Conservation (phyloP, 345 rosid genomes). For the Pistacia atlantica region DNA sequence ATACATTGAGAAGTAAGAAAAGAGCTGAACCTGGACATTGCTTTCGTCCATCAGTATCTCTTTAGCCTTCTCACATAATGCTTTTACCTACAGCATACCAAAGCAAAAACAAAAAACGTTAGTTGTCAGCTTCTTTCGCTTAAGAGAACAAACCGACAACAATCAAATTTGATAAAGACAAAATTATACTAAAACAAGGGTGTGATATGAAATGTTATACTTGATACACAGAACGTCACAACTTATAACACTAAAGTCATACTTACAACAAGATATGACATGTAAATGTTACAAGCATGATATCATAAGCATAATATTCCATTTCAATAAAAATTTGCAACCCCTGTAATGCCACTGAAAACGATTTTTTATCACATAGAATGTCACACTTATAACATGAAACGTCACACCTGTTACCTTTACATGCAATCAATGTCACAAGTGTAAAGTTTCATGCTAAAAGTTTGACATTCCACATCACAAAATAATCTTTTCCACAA, state of each 20-base stretch:
- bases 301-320: neutral
- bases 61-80: slow-evolving; percentile 94
- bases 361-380: neutral
- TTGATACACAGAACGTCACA: neutral
- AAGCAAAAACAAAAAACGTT: neutral
- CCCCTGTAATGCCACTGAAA: neutral
- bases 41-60: slow-evolving; percentile 97
- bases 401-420: neutral
- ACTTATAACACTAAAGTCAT: neutral
- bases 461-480: neutral
- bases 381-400: neutral
- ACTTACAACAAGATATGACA: neutral
- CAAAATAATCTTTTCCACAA: too few relatives aligned
- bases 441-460: neutral
- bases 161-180: neutral
- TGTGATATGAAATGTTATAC: neutral
- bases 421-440: too few relatives aligned
- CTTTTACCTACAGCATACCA: slow-evolving; percentile 62
- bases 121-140: neutral
- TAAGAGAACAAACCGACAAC: neutral
- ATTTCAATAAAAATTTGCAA: neutral
- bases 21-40: slow-evolving; percentile 81
- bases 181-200: neutral
- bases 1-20: neutral
- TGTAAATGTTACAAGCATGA: neutral